These are phyloP conservation scores for Phaeolepiota aurea DNA, from an alignment of 768 basidiomycete genomes.

Conservation along the genomic window DNA sequence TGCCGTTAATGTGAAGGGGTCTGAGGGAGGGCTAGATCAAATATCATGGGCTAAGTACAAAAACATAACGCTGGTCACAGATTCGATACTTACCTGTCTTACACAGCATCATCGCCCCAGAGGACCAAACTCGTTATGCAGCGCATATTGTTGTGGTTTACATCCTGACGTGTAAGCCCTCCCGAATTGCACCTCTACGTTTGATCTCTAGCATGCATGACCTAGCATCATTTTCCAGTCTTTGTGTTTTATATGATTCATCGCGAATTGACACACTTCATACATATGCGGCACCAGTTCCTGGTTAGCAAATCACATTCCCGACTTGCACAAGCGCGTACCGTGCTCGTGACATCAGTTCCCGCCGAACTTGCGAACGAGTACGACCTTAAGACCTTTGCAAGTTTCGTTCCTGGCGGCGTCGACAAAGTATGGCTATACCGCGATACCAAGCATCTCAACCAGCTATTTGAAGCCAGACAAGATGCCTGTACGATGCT, in stretches of 20 bases:
- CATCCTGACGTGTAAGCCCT: slow-evolving; percentile 3
- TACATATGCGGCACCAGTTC: slow-evolving; percentile 48
- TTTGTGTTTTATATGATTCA: slow-evolving; percentile 55
- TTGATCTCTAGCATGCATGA: no score
- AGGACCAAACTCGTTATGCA: slow-evolving; percentile 35
- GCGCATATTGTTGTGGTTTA: slow-evolving; percentile 50
- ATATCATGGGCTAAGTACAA: slow-evolving; percentile 48
- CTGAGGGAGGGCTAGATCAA: slow-evolving; percentile 26
- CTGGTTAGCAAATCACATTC: slow-evolving; percentile 54
- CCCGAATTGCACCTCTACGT: background rate
- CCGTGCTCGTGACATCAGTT: slow-evolving; percentile 59
- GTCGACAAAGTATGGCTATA: slow-evolving; percentile 64
- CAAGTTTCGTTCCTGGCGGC: slow-evolving; percentile 62
- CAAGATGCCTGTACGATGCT: slow-evolving; percentile 41
- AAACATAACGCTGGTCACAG: no score
- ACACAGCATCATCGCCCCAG: slow-evolving; percentile 24
- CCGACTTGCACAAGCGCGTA: slow-evolving; percentile 53
- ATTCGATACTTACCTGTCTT: background rate
- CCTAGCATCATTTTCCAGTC: slow-evolving; percentile 22
- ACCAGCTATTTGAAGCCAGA: slow-evolving; percentile 33
- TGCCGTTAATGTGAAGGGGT: slow-evolving; percentile 28
- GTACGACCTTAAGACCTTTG: slow-evolving; percentile 38
- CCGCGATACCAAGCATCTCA: slow-evolving; percentile 37
- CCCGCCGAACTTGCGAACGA: slow-evolving; percentile 46
- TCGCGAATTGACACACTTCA: slow-evolving; percentile 48